Conservation (phyloP, 768 basidiomycete species). For the Lenzites betulinus region DNA sequence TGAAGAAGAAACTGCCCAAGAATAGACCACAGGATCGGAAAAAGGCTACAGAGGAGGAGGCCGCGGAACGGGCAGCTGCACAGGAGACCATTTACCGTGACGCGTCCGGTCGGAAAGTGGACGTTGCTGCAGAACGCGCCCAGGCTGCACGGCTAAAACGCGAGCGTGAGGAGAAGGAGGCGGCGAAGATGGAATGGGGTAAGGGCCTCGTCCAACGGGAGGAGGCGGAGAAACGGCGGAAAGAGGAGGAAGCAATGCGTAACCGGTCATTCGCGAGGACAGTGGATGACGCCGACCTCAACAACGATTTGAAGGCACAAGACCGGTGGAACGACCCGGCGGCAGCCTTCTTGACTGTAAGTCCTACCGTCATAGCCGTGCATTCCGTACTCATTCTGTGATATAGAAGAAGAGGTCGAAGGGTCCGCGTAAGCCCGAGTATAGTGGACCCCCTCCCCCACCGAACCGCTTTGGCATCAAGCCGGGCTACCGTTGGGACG, state of each 20-base stretch:
- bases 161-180: conserved; percentile 83
- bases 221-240: conserved; percentile 65
- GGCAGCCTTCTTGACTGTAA: conserved; percentile 86
- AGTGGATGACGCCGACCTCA: conserved; percentile 83
- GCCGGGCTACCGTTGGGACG: conserved; percentile 98
- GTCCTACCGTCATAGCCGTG: conserved; percentile 27
- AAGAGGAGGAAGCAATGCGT: conserved; percentile 69
- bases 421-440: conserved; percentile 81
- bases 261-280: conserved; percentile 70
- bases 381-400: background rate
- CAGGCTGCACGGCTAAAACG: conserved; percentile 82
- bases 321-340: conserved; percentile 98
- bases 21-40: conserved; percentile 37
- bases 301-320: conserved; percentile 78
- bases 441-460: conserved; percentile 83
- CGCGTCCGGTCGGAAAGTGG: conserved; percentile 82
- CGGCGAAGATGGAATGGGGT: conserved; percentile 96
- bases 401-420: conserved; percentile 71
- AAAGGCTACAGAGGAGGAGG: conserved; percentile 42
- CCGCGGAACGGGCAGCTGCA: conserved; percentile 59
- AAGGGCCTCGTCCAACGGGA: conserved; percentile 92
- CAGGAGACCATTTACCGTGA: conserved; percentile 97
- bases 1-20: conserved; percentile 62
- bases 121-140: conserved; percentile 80
- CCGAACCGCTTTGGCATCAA: conserved; percentile 96